Evolutionary conservation across 352 stramenopile species (phyloP).

Genomic region (Pythium brachiatum): DNA sequence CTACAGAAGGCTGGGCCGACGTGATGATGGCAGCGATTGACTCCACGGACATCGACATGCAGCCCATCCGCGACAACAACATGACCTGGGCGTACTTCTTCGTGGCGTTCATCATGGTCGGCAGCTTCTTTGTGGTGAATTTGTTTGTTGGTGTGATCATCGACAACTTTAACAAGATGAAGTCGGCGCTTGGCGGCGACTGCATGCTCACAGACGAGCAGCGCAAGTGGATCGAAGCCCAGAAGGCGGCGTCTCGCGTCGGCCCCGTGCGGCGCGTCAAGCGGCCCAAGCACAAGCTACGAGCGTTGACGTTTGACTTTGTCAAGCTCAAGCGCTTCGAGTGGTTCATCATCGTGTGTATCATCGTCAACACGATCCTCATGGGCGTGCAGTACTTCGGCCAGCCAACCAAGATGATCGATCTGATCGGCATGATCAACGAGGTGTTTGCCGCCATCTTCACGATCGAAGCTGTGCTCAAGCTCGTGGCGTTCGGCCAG

Average conservation of each 20-base stretch:
- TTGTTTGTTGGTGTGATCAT: constrained; percentile 94
- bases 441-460: constrained; percentile 88
- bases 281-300: constrained; percentile 46
- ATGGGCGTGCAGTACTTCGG: constrained; percentile 89
- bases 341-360: constrained; percentile 86
- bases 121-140: constrained; percentile 93
- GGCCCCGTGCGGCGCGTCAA: constrained; percentile 59
- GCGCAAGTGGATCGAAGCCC: constrained; percentile 88
- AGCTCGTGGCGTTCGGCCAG: constrained; percentile 74
- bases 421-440: constrained; percentile 75
- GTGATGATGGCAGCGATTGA: constrained; percentile 92
- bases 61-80: constrained; percentile 87
- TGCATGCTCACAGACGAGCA: constrained; percentile 88
- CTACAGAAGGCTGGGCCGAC: constrained; percentile 90
- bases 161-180: constrained; percentile 94
- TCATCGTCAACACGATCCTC: constrained; percentile 87
- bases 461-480: constrained; percentile 83
- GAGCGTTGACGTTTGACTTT: constrained; percentile 62
- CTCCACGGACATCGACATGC: constrained; percentile 85
- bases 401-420: constrained; percentile 51
- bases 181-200: constrained; percentile 62
- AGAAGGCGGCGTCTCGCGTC: constrained; percentile 61
- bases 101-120: constrained; percentile 89
- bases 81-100: constrained; percentile 85
- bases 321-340: constrained; percentile 79